Evolutionary conservation across 2,329 filamentous ascomycete genomes (phyloP).

Genomic region (Tympanopsis confertula): DNA sequence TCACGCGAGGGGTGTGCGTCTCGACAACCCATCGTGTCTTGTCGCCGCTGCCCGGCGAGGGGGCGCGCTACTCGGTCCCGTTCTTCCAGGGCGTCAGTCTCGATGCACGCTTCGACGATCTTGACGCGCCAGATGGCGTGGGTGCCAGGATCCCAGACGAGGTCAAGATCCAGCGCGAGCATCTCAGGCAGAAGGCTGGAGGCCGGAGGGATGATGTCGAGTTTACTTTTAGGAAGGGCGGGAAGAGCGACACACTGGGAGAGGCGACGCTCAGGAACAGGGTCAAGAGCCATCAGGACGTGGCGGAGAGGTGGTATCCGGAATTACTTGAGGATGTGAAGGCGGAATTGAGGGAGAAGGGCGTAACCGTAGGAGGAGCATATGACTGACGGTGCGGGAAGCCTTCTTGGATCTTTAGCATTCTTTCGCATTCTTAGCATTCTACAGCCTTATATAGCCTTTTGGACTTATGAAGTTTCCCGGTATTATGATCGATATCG

Average conservation of each 20-base stretch:
- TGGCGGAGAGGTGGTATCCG: slow-evolving; percentile 71
- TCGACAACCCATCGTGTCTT: slow-evolving; percentile 69
- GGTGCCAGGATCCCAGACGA: slow-evolving; percentile 46
- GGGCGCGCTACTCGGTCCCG: slow-evolving; percentile 67
- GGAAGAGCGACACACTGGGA: slow-evolving; percentile 54
- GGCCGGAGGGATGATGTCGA: slow-evolving; percentile 72
- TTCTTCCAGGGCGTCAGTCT: slow-evolving; percentile 82
- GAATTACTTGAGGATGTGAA: slow-evolving; percentile 44
- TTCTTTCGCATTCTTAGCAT: too few species aligned
- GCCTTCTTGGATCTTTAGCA: too few species aligned
- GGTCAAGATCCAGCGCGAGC: slow-evolving; percentile 49
- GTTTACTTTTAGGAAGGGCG: slow-evolving; percentile 67
- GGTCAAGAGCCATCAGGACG: slow-evolving; percentile 77
- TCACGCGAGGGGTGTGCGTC: slow-evolving; percentile 73
- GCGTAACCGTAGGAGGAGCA: too few species aligned
- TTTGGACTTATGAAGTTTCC: too few species aligned
- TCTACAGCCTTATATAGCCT: too few species aligned
- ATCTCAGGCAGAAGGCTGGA: too few species aligned
- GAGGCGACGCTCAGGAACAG: slow-evolving; percentile 78
- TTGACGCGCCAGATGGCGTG: too few species aligned
- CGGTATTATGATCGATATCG: too few species aligned
- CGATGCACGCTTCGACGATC: slow-evolving; percentile 66
- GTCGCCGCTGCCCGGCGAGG: slow-evolving; percentile 61
- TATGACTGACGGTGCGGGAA: too few species aligned
- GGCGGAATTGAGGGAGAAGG: too few species aligned